These are phyloP conservation scores for Alternaria rosae DNA, from an alignment of 2,329 filamentous ascomycete species.

Conservation along the genomic window DNA sequence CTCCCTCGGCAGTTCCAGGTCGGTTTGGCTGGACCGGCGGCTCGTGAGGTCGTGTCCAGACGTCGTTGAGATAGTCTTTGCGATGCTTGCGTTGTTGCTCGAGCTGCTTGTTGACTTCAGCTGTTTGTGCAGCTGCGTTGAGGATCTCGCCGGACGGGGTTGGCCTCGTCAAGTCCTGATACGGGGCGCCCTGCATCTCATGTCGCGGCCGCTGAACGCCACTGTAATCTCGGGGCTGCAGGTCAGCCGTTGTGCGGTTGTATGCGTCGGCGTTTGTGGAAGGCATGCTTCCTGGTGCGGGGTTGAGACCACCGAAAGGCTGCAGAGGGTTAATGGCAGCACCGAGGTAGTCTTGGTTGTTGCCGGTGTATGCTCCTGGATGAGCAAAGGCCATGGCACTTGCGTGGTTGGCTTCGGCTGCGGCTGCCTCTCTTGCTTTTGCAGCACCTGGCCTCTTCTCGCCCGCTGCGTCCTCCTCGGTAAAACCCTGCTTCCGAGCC, in stretches of 20 bases:
- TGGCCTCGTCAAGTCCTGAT: constrained; percentile 84
- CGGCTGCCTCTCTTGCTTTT: constrained; percentile 83
- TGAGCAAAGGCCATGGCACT: constrained; percentile 54
- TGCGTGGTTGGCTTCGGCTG: constrained; percentile 67
- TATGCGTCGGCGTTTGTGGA: constrained; percentile 70
- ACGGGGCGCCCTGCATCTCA: constrained; percentile 81
- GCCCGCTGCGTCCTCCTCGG: constrained; percentile 92
- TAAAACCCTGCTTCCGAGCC: constrained; percentile 96
- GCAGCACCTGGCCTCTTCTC: constrained; percentile 94
- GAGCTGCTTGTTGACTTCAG: constrained; percentile 87
- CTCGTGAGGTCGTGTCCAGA: constrained; percentile 86
- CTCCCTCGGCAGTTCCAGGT: constrained; percentile 49
- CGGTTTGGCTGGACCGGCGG: constrained; percentile 65
- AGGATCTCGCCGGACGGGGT: constrained; percentile 80
- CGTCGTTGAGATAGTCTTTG: constrained; percentile 77
- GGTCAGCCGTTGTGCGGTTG: constrained; percentile 78
- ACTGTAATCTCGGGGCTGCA: constrained; percentile 80
- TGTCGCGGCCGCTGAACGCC: constrained; percentile 85
- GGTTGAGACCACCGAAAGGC: constrained; percentile 65
- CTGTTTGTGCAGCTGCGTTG: constrained; percentile 84
- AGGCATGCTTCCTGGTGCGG: constrained; percentile 74
- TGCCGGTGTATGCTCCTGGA: constrained; percentile 39
- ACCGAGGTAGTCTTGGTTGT: constrained; percentile 44
- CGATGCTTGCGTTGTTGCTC: constrained; percentile 82
- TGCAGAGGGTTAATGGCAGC: constrained; percentile 42